Conservation (phyloP, 106 monocot genomes). For the Dioscorea dumetorum region DNA sequence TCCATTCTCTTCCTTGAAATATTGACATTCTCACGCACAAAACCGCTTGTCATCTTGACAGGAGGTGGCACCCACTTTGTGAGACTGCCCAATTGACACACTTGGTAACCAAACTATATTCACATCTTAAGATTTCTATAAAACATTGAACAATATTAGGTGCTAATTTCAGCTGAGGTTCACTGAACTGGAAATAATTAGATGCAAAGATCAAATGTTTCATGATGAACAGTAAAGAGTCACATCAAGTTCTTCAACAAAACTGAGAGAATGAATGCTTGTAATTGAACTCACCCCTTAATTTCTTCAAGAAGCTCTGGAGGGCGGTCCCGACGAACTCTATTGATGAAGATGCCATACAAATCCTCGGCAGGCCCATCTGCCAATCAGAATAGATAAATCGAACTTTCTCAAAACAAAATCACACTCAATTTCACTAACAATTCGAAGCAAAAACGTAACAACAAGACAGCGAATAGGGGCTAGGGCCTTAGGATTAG, state of each 20-base stretch:
- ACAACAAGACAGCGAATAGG: not conserved
- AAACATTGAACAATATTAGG: too few species aligned
- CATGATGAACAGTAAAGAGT: too few species aligned
- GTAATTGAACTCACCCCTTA: constrained; percentile 48
- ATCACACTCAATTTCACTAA: not conserved
- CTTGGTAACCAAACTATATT: too few species aligned
- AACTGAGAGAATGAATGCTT: too few species aligned
- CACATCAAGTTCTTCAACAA: too few species aligned
- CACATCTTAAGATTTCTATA: too few species aligned
- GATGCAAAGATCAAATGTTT: too few species aligned
- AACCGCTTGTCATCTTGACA: constrained; percentile 86
- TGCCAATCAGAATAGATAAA: constrained; percentile 21
- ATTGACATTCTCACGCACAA: constrained; percentile 71
- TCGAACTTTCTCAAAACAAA: not conserved
- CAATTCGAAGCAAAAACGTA: too few species aligned
- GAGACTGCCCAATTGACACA: constrained; percentile 31
- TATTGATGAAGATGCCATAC: constrained; percentile 94
- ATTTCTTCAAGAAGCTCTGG: constrained; percentile 78
- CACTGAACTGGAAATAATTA: too few species aligned
- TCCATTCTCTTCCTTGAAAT: constrained; percentile 94
- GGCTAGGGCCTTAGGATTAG: not conserved
- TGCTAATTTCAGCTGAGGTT: too few species aligned
- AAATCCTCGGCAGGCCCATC: constrained; percentile 98
- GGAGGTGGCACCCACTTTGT: constrained; percentile 99
- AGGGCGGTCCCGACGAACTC: constrained; percentile 77